phyloP scores from a whole-genome alignment of 495 filamentous ascomycete species.

The Clavariopsis aquatica region DNA sequence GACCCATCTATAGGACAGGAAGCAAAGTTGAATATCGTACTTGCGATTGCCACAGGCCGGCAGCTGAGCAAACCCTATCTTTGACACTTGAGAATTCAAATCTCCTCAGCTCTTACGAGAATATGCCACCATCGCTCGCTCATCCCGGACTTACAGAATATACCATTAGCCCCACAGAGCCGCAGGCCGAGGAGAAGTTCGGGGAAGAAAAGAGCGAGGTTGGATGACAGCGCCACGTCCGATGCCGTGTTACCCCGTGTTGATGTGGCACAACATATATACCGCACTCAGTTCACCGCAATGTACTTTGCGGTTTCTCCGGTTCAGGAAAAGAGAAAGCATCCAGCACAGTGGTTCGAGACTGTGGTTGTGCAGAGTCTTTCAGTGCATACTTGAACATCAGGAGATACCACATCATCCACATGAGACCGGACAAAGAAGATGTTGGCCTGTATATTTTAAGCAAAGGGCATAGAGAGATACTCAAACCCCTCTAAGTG shows the following conservation, averaged over 20 bases:
- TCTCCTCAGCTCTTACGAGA: conserved; percentile 56
- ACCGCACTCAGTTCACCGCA: conserved; percentile 58
- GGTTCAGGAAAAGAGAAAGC: conserved; percentile 56
- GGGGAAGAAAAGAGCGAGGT: conserved; percentile 59
- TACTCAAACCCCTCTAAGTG: conserved; percentile 38
- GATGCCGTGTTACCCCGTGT: not conserved
- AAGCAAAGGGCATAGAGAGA: conserved; percentile 51
- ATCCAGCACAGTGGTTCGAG: conserved; percentile 53
- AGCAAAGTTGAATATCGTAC: conserved; percentile 26
- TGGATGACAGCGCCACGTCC: not conserved
- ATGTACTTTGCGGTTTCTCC: conserved; percentile 60
- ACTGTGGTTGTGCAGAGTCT: not conserved
- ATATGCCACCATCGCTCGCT: conserved; percentile 62
- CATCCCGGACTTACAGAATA: conserved; percentile 65
- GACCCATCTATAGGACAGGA: not conserved
- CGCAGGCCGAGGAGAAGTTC: conserved; percentile 54
- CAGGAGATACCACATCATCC: conserved; percentile 56
- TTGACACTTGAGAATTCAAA: conserved; percentile 55
- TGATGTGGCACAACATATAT: conserved; percentile 40
- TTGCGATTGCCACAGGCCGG: conserved; percentile 63
- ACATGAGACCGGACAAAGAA: conserved; percentile 59
- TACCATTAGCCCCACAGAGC: conserved; percentile 60
- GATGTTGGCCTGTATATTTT: conserved; percentile 62
- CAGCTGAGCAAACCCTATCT: conserved; percentile 60
- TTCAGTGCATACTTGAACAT: conserved; percentile 4